Conservation (phyloP, 2,329 filamentous ascomycete species). For the Sporothrix pallida region DNA sequence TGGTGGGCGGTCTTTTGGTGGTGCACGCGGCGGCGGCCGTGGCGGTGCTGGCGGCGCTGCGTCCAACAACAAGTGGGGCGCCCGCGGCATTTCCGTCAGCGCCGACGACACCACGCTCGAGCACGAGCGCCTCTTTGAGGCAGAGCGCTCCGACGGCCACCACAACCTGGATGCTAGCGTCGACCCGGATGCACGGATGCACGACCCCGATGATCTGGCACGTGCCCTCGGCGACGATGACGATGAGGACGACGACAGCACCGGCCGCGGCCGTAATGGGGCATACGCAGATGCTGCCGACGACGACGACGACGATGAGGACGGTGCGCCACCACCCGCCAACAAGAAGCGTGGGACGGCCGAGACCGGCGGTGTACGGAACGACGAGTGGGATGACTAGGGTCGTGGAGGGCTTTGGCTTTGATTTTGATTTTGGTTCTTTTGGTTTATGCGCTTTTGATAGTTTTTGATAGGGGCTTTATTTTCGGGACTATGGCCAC, state of each 20-base stretch:
- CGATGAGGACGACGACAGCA: constrained; percentile 47
- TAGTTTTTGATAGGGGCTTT: too few species aligned
- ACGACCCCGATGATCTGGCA: constrained; percentile 69
- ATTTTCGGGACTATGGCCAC: background rate
- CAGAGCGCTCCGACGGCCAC: constrained; percentile 46
- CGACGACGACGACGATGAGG: constrained; percentile 60
- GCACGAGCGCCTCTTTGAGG: constrained; percentile 42
- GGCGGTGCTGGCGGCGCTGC: constrained; percentile 52
- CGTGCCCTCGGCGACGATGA: constrained; percentile 63
- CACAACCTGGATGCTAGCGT: constrained; percentile 55
- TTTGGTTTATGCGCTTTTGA: background rate
- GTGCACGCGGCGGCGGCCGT: constrained; percentile 64
- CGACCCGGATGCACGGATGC: constrained; percentile 69
- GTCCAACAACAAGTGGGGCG: constrained; percentile 65
- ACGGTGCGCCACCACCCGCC: constrained; percentile 43
- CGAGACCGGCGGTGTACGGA: constrained; percentile 36
- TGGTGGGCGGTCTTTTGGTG: constrained; percentile 36
- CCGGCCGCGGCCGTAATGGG: constrained; percentile 47
- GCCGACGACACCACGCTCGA: constrained; percentile 66
- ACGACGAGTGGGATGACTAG: constrained; percentile 40
- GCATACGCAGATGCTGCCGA: constrained; percentile 6
- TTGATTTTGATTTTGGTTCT: background rate
- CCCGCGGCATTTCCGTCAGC: constrained; percentile 67
- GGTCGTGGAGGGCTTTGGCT: background rate
- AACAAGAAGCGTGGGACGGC: constrained; percentile 17